Evolutionary conservation across 129 eudicot genomes (phyloP), one percentile per base, ranked within the genome.

Genomic region (Kitagawia praeruptora): DNA sequence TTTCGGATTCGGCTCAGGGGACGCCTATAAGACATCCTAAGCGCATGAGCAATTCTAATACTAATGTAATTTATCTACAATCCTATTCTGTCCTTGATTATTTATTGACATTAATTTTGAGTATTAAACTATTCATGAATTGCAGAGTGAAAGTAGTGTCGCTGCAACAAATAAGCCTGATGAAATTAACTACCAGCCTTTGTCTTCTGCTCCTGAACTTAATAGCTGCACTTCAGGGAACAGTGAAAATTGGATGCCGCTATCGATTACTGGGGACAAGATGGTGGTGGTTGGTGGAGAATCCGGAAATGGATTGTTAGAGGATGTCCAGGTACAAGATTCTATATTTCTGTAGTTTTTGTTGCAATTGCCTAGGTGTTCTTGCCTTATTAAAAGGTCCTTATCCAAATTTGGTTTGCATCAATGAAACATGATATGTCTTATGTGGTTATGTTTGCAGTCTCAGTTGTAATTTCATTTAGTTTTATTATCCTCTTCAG

Each of bases 271-370:
- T 63, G 98, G 98, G 64, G 97, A 92, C 77, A 95, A 90, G 79
- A 95, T 95, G 97, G 90, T 95, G 85, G 86, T 95, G 14, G 98
- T 95, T 80, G 98, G 98, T 77, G 98, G 98, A 74, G 98, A 95
- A 89, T 92, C 93, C 83, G 89, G 88, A 76, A 85, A 82, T 48
- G 93, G 92, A 46, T 64, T 92, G 83, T 84, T 95, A 83, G 98
- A 95, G 28, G 98, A 95, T 85, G 97, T 92, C 53, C 97, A 92
- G 92, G 98, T 95, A 83, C 44, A 71, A 14, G 63, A n/a, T 15
- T 21, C 28, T 56, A 19, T 42, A 7, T 19, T 44, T 38, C 40
- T 64, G 21, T 8, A 37, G 25, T 18, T 7, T 28, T n/a, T 42
- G 16, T 78, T 9, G 18, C 4, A 18, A 4, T 5, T 8, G 23